Evolutionary conservation across 2,329 filamentous ascomycete species (phyloP).

Genomic region (Colletotrichum navitas): DNA sequence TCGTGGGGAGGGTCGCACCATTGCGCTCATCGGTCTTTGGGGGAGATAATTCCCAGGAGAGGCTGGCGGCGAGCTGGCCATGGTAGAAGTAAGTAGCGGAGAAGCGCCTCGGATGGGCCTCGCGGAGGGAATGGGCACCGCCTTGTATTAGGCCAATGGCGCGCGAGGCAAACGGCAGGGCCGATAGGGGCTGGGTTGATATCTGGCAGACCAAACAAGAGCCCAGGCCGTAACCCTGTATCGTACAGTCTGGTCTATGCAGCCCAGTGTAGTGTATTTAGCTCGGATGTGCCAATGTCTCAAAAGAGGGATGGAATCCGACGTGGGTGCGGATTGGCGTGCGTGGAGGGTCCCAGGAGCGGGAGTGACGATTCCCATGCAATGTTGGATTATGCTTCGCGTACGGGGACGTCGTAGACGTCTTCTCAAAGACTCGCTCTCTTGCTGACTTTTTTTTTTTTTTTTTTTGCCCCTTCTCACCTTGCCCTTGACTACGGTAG

Average conservation of each 20-base stretch:
- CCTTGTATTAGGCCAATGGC: slow-evolving; percentile 34
- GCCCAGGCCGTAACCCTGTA: slow-evolving; percentile 37
- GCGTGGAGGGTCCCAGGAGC: slow-evolving; percentile 28
- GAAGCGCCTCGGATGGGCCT: slow-evolving; percentile 34
- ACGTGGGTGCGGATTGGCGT: slow-evolving; percentile 21
- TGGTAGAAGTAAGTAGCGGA: slow-evolving; percentile 51
- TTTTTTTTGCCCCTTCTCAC: neutral
- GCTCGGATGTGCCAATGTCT: slow-evolving; percentile 35
- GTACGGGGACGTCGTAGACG: neutral
- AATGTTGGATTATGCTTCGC: slow-evolving; percentile 33
- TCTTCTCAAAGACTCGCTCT: too few relatives aligned
- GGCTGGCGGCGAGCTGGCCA: slow-evolving; percentile 78
- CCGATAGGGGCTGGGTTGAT: slow-evolving; percentile 19
- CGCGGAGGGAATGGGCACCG: slow-evolving; percentile 25
- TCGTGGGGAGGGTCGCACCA: slow-evolving; percentile 78
- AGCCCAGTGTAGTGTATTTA: slow-evolving; percentile 30
- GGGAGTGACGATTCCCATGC: slow-evolving; percentile 31
- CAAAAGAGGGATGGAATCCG: slow-evolving; percentile 32
- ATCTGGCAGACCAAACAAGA: slow-evolving; percentile 23
- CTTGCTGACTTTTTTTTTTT: neutral
- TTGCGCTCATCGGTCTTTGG: slow-evolving; percentile 83
- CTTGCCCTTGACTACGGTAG: slow-evolving; percentile 1
- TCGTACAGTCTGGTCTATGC: slow-evolving; percentile 15
- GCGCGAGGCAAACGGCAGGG: slow-evolving; percentile 20
- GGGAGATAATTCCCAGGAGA: slow-evolving; percentile 68